Evolutionary conservation across 2,329 filamentous ascomycete genomes (phyloP).

Genomic region (Colletotrichum chrysophilum): DNA sequence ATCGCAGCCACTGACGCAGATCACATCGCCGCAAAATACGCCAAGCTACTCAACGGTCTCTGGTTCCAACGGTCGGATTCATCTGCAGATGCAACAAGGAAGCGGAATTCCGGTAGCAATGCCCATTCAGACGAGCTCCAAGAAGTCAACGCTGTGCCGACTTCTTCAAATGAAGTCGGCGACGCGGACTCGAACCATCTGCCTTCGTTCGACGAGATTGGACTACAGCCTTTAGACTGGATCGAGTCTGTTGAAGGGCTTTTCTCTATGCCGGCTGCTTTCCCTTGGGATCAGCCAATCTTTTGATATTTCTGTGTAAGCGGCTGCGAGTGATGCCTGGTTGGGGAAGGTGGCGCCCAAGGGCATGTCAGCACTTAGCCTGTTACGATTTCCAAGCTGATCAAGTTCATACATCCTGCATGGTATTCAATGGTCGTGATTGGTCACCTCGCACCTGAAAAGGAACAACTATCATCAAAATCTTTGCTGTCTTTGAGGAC

Average conservation of each 20-base stretch:
- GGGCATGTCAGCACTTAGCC: not conserved
- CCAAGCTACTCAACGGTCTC: not conserved
- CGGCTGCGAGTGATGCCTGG: not conserved
- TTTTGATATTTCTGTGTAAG: not conserved
- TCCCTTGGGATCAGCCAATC: not conserved
- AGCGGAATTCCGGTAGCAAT: not conserved
- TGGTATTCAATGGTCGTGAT: not conserved
- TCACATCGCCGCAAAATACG: not conserved
- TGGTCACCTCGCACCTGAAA: not conserved
- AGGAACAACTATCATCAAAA: not conserved
- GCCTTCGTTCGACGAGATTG: not conserved
- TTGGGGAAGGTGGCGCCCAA: not conserved
- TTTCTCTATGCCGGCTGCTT: not conserved
- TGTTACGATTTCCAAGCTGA: not conserved
- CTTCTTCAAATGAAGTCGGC: not conserved
- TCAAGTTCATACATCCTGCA: not conserved
- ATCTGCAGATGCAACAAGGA: not conserved
- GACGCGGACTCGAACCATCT: not conserved
- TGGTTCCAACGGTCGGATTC: not conserved
- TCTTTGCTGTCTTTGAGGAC: not conserved
- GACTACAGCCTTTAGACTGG: not conserved
- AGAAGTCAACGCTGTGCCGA: not conserved
- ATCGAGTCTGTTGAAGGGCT: not conserved
- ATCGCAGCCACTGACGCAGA: not conserved
- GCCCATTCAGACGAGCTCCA: not conserved